phyloP scores from a whole-genome alignment of 2,329 filamentous ascomycete species.

The Penicillium corylophilum region DNA sequence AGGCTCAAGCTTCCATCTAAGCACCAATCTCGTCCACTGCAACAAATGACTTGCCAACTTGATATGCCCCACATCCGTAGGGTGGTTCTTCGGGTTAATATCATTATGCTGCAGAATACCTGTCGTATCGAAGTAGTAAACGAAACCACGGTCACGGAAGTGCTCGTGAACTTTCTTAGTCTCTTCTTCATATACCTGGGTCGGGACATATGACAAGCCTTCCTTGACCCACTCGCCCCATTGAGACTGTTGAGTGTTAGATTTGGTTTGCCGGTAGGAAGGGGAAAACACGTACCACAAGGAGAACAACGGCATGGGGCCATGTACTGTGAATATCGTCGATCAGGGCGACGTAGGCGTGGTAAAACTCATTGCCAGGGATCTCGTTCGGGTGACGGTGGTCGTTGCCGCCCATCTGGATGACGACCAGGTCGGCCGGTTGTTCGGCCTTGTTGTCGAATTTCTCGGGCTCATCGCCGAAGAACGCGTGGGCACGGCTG shows the following conservation, averaged over 20 bases:
- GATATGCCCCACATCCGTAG: conserved; percentile 61
- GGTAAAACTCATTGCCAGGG: conserved; percentile 37
- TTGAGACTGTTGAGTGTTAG: conserved; percentile 42
- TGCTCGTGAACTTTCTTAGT: conserved; percentile 53
- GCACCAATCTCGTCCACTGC: conserved; percentile 56
- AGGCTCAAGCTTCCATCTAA: conserved; percentile 57
- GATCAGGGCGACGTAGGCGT: conserved; percentile 44
- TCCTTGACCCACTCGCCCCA: conserved; percentile 55
- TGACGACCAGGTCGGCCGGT: conserved; percentile 44
- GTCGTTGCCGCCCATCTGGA: conserved; percentile 51
- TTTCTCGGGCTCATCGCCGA: conserved; percentile 35
- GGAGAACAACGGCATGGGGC: conserved; percentile 44
- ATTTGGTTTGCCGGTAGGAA: neutral
- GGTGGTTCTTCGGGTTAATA: conserved; percentile 58
- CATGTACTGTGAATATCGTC: conserved; percentile 42
- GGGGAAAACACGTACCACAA: conserved; percentile 31
- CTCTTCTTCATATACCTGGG: conserved; percentile 50
- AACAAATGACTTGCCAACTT: conserved; percentile 61
- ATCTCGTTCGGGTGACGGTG: conserved; percentile 45
- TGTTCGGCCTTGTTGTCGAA: conserved; percentile 27
- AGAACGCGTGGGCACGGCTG: conserved; percentile 46
- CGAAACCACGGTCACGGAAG: conserved; percentile 53
- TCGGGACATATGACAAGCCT: conserved; percentile 53
- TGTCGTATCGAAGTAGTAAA: conserved; percentile 62
- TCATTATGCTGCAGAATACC: conserved; percentile 64